Base-by-base conservation (phyloP, 139 green algal species). In the Chlorella sorokiniana region DNA sequence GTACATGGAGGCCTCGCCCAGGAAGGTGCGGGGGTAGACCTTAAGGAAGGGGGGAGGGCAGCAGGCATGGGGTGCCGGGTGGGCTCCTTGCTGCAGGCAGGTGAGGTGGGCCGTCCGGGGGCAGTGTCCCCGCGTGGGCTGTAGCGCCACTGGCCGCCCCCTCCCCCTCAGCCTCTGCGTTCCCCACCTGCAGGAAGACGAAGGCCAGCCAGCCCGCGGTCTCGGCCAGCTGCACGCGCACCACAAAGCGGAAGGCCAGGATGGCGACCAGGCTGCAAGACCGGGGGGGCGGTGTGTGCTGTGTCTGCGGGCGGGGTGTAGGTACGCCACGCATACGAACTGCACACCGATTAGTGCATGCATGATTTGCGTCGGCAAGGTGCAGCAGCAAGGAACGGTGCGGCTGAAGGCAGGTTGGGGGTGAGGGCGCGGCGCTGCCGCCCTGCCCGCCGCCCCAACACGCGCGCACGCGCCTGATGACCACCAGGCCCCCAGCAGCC, bases 171-270 rank as follows among this genome's bases (percentile, higher is more conserved):
- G 14, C 16, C 48, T 16, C 48, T 56, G 14, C 16, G 18, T 6
- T 65, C 70, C 90, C 73, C 20, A 90, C 72, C 88, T 95, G 89
- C 25, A 96, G 72, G 42, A 96, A 94, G 29, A 93, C 65, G 27
- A 97, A 93, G 5, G 85, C 71, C 9, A 89, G 38, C 93, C 93
- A 96, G 52, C 86, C 87, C 1, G 76, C 71, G 27, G 79, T 87
- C 84, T 97, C 93, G 11, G 91, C 78, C 27, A 94, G 70, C 68
- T 83, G 80, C 75, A 83, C 56, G 27, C 73, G 78, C 54, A 93
- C 44, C 27, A 92, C 68, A 76, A 93, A 92, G 52, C 88, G 83
- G 86, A 94, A 96, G 20, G 91, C 33, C 10, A 96, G 51, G 54
- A 93, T 91, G 31, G 77, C 83, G 27, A 71, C 86, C 41, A 97